Evolutionary conservation across 1,284 basidiomycete genomes (phyloP).

Genomic region (Ustilago trichophora): DNA sequence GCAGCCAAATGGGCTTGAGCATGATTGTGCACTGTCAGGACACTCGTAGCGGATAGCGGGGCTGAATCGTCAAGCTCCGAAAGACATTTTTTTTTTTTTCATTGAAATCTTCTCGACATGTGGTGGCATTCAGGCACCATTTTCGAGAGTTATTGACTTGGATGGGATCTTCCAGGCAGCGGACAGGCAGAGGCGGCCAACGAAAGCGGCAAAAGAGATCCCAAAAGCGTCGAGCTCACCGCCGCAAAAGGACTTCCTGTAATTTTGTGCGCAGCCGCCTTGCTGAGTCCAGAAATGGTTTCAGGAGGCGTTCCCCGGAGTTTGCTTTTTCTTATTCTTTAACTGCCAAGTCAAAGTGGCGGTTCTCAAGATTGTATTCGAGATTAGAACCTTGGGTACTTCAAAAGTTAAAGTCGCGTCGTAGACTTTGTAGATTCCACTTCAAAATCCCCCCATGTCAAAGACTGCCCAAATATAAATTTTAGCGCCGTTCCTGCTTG

Average conservation of each 20-base stretch:
- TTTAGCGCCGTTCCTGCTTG: not conserved
- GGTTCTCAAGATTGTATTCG: not conserved
- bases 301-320: conserved; percentile 22
- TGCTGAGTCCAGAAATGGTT: conserved; percentile 9
- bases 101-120: not conserved
- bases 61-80: conserved; percentile 13
- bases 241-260: conserved; percentile 4
- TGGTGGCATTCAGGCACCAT: no score
- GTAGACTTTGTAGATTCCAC: not conserved
- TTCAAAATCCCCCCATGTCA: conserved; percentile 1
- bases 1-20: no score
- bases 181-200: no score
- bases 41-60: conserved; percentile 13
- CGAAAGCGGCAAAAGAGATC: not conserved
- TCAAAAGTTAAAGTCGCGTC: no score
- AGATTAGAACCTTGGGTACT: not conserved
- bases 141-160: no score
- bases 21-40: no score
- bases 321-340: not conserved
- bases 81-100: conserved; percentile 9
- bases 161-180: no score
- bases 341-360: not conserved
- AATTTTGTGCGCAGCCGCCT: not conserved
- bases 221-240: not conserved
- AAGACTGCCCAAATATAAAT: conserved; percentile 5